Percentiles rank a stretch among this genome's conserved stretches.
phyloP scores from a whole-genome alignment of 2,329 filamentous ascomycete genomes.

The Ceratocystis smalleyi region DNA sequence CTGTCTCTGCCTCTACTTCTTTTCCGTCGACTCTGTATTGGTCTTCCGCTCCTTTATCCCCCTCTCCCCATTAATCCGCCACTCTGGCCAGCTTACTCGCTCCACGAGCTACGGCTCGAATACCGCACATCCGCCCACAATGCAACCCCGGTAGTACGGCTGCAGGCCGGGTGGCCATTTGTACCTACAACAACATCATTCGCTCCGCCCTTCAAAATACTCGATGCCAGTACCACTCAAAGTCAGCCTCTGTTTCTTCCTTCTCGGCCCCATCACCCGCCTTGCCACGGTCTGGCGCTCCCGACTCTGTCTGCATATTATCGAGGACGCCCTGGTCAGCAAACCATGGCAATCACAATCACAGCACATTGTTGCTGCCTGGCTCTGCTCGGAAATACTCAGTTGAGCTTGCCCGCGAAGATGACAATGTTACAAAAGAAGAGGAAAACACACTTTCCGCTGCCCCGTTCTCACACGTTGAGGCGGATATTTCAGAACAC shows the following conservation, averaged over 20 bases:
- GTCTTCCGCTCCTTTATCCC: neutral
- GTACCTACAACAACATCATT: conserved; percentile 1
- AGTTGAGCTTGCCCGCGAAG: neutral
- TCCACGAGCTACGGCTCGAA: conserved; percentile 18
- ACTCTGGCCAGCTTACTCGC: conserved; percentile 17
- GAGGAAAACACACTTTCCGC: neutral
- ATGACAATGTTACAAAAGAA: neutral
- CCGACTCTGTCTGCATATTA: neutral
- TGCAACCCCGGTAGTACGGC: conserved; percentile 17
- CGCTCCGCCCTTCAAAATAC: neutral
- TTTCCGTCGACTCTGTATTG: neutral
- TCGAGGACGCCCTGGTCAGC: neutral
- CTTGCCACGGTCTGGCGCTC: neutral
- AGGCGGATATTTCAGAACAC: neutral
- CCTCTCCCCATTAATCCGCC: conserved; percentile 11
- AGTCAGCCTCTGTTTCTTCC: neutral
- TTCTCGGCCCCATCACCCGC: neutral
- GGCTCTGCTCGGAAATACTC: neutral
- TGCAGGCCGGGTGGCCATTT: conserved; percentile 16
- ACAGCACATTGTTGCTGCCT: neutral
- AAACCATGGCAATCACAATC: neutral
- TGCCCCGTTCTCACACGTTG: neutral
- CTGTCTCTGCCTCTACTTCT: neutral
- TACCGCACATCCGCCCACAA: conserved; percentile 17
- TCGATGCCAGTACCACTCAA: neutral